phyloP scores from a whole-genome alignment of 2,329 filamentous ascomycete genomes.

The Pseudogymnoascus sp. region DNA sequence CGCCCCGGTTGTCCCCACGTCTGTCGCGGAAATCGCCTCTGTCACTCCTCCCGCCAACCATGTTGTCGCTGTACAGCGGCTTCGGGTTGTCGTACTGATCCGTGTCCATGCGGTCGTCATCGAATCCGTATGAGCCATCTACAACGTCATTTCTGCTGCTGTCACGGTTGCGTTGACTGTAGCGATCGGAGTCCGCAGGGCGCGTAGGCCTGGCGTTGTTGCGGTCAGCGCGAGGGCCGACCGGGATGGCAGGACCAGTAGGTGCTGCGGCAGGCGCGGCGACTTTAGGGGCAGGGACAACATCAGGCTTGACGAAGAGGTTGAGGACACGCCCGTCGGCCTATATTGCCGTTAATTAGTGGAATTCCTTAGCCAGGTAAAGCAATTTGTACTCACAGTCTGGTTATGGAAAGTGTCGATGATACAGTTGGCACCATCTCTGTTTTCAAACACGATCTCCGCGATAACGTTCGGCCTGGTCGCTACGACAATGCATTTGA shows the following conservation, averaged over 20 bases:
- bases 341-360: constrained; percentile 33
- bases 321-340: constrained; percentile 68
- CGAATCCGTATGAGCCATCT: constrained; percentile 30
- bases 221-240: constrained; percentile 25
- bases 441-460: constrained; percentile 67
- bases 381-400: constrained; percentile 46
- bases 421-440: constrained; percentile 65
- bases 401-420: constrained; percentile 72
- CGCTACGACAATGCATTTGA: constrained; percentile 61
- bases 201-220: constrained; percentile 16
- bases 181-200: constrained; percentile 20
- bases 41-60: constrained; percentile 19
- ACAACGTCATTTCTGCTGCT: constrained; percentile 25
- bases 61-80: constrained; percentile 27
- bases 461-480: constrained; percentile 65
- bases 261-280: constrained; percentile 10
- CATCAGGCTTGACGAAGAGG: constrained; percentile 60
- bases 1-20: constrained; percentile 16
- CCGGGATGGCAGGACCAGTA: constrained; percentile 18
- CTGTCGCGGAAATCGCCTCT: constrained; percentile 18
- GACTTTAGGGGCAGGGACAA: constrained; percentile 7
- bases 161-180: constrained; percentile 19
- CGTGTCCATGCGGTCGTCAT: constrained; percentile 27
- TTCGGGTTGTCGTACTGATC: constrained; percentile 20
- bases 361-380: neutral